Evolutionary conservation across 345 rosid genomes (phyloP), one percentile per base, ranked within the genome.

Genomic region (Excoecaria agallocha): DNA sequence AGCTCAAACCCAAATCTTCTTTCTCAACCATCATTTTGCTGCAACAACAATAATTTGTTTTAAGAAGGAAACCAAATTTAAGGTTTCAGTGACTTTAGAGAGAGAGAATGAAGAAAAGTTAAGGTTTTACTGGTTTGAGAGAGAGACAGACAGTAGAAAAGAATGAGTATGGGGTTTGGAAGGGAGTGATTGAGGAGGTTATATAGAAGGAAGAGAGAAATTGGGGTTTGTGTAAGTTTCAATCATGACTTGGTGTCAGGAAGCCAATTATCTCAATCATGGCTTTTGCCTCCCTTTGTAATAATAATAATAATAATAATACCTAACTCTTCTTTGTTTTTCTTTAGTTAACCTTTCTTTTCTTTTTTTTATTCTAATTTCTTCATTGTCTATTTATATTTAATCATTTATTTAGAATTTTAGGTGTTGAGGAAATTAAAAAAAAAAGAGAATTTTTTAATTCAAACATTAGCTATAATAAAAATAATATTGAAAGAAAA

Each of bases 1-100:
- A 82, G 75, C 93, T 88, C 80, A 95, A 77, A 61, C 99, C 96
- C 76, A 95, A 82, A 82, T 90, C 99, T 48, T 90, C 94, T 78
- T 90, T 89, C 76, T 81, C 97, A 69, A 78, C 72, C 91, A 84
- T 80, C 88, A 84, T 85, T 56, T 66, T 82, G 43, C 52, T 72
- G 10, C 10, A 43, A 43, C 10, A 43, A 43, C 7, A 10, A 43
- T 43, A 43, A 43, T 8, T 17, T 52, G 17, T 66, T 35, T n/a
- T 6, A 2, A n/a, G 2, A 10, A 24, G 30, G 2, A 30, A 30
- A 30, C 30, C 30, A 30, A 30, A 1, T 30, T 30, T 30, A 30
- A 30, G 30, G 30, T 30, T n/a, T n/a, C n/a, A n/a, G n/a, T n/a
- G n/a, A 30, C 30, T 30, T 30, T 30, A 67, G 54, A 70, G 50